Percentiles rank a stretch among this genome's conserved stretches.
Evolutionary conservation across 73 alveolate species (phyloP).

Genomic region (Effrenium voratum): DNA sequence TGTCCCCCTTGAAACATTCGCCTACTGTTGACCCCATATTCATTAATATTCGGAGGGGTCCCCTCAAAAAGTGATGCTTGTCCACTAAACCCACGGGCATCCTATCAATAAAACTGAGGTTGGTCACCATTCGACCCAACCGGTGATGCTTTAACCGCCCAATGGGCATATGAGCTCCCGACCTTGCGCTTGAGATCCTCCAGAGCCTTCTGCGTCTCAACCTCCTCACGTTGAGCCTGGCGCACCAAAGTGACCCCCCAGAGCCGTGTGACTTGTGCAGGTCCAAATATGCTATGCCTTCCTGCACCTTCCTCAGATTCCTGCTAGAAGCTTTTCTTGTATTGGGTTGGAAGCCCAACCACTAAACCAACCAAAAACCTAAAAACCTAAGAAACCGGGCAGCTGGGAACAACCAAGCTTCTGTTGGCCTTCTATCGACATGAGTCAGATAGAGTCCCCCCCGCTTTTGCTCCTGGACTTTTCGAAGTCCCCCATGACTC

Average conservation of each 20-base stretch:
- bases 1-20: no score
- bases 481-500: no score
- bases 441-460: no score
- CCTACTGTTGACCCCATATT: no score
- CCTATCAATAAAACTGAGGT: not conserved
- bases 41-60: not conserved
- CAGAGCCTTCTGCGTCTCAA: not conserved
- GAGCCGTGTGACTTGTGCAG: no score
- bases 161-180: no score
- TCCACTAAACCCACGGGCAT: not conserved
- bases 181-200: constrained; percentile 86
- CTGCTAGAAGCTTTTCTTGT: not conserved
- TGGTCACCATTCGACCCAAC: not conserved
- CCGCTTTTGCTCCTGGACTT: no score
- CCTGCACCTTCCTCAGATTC: not conserved
- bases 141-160: no score
- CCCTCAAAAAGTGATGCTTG: not conserved
- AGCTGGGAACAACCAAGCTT: not conserved
- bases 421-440: not conserved
- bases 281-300: not conserved
- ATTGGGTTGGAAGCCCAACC: not conserved
- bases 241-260: not conserved
- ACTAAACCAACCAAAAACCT: no score
- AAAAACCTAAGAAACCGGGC: no score
- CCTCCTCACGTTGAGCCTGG: constrained; percentile 41